A percentile compares a stretch with the other conserved stretches of the same genome.
These are phyloP conservation scores for Oryza longistaminata DNA, from an alignment of 176 grass and related monocot genomes.

Conservation along the genomic window DNA sequence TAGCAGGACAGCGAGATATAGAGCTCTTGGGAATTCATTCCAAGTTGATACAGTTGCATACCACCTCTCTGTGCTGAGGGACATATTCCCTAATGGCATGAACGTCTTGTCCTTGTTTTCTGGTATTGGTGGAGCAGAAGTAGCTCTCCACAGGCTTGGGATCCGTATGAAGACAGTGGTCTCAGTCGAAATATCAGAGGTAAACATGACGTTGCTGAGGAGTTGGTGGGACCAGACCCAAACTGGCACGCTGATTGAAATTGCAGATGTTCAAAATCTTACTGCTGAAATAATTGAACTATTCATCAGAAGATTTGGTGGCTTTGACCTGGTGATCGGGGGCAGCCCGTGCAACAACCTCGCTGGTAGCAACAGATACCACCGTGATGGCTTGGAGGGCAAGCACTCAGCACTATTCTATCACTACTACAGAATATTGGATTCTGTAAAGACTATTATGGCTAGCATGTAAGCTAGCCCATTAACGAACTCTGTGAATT, in stretches of 20 bases:
- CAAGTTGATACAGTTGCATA: constrained; percentile 88
- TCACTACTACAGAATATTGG: constrained; percentile 63
- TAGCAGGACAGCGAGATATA: constrained; percentile 66
- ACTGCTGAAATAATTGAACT: constrained; percentile 30
- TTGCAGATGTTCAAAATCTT: constrained; percentile 55
- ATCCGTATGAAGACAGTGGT: constrained; percentile 63
- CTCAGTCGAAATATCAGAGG: constrained; percentile 73
- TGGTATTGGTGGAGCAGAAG: constrained; percentile 92
- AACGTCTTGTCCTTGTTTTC: constrained; percentile 78
- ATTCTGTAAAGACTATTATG: too few species aligned
- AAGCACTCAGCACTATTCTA: constrained; percentile 74
- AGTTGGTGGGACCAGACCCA: constrained; percentile 95
- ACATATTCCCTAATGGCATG: constrained; percentile 70
- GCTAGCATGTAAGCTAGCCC: too few species aligned
- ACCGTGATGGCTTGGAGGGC: constrained; percentile 70
- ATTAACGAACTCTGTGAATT: too few species aligned
- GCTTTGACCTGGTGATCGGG: constrained; percentile 18
- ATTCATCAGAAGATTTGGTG: constrained; percentile 29
- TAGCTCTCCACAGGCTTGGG: constrained; percentile 78
- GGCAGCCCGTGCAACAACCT: too few species aligned
- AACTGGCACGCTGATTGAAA: constrained; percentile 59
- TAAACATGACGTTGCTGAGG: constrained; percentile 52
- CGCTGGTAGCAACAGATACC: background rate
- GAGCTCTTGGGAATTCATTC: constrained; percentile 78
- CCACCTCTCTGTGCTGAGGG: constrained; percentile 64